Base-by-base conservation (phyloP, 1,284 basidiomycete genomes). In the Trametes pubescens region DNA sequence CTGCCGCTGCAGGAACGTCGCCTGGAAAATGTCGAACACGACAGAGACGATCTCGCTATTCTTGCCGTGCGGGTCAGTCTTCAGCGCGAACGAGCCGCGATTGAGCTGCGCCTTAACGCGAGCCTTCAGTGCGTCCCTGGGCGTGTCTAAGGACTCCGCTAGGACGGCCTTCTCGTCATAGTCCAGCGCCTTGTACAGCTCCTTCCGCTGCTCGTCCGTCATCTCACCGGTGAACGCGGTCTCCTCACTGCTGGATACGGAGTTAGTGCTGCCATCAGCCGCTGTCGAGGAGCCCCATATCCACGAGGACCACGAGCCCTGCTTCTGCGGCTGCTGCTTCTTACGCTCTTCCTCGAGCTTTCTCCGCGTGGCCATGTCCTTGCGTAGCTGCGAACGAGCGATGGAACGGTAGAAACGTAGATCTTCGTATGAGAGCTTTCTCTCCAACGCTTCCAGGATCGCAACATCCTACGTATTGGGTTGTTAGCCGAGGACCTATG, bases 321-420 rank as follows among this genome's bases (percentile, higher is more conserved):
- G 81, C 47, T 82, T 79, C 69, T 80, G 78, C 64, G 79, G 73
- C 62, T 80, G 84, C 72, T 76, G 81, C 73, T 80, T 85, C 65
- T 81, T 76, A 72, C 85, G 86, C 73, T 94, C 91, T 56, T 88
- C 86, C 72, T 94, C 91, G 9, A 93, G 76, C 63, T 83, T 85
- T 72, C 87, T 86, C 51, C 87, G 85, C 29, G 90, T 80, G 1
- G 87, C 91, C 37, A 88, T 83, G 72, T 99, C 95, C 74, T 98
- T 96, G 69, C 91, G 90, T 18, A 98, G 81, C 69, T 91, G 90
- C 8, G 94, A 95, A 9, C 95, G 89, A 0, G 96, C 95, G 65
- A 99, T 95, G 4, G 96, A 99, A 26, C 98, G 89, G 80, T 99
- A 99, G 79, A 99, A 99, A 13, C 98, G 91, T 58, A 99, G 93